phyloP scores from a whole-genome alignment of 257 asterid species.

The Henckelia pumila region DNA sequence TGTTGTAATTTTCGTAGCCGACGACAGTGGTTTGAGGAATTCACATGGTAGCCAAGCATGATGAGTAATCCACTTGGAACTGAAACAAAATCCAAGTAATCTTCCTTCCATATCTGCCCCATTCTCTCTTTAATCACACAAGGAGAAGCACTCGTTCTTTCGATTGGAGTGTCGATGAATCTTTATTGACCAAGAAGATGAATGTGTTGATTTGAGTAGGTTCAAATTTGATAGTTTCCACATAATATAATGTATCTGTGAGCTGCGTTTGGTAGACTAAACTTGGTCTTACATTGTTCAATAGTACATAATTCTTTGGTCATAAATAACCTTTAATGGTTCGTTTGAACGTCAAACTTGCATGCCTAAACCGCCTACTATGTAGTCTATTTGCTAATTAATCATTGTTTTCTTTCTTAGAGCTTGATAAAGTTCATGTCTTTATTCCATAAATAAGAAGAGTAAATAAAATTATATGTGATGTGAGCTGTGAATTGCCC shows the following conservation, averaged over 20 bases:
- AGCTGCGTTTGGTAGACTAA: slow-evolving; percentile 22
- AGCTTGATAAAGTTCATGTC: too few relatives aligned
- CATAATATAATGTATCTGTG: not conserved
- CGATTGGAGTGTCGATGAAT: too few relatives aligned
- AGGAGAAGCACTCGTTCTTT: too few relatives aligned
- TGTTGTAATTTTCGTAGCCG: slow-evolving; percentile 62
- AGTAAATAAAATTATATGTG: too few relatives aligned
- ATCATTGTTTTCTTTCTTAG: too few relatives aligned
- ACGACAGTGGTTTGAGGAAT: slow-evolving; percentile 47
- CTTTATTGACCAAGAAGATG: not conserved
- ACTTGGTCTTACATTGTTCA: slow-evolving; percentile 9
- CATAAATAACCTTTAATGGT: not conserved
- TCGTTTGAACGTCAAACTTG: not conserved
- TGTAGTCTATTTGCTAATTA: too few relatives aligned
- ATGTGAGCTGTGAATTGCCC: too few relatives aligned
- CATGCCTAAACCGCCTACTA: not conserved
- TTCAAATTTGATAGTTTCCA: slow-evolving; percentile 3
- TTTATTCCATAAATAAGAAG: too few relatives aligned
- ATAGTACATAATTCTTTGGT: not conserved
- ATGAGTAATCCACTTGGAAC: slow-evolving; percentile 56
- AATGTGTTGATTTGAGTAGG: not conserved
- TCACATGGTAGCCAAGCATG: slow-evolving; percentile 56
- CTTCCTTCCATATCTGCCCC: slow-evolving; percentile 52
- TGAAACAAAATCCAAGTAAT: slow-evolving; percentile 48
- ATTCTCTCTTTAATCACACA: slow-evolving; percentile 24